Evolutionary conservation across 164 flowering plant genomes (phyloP).

Genomic region (Stephania yunnanensis): DNA sequence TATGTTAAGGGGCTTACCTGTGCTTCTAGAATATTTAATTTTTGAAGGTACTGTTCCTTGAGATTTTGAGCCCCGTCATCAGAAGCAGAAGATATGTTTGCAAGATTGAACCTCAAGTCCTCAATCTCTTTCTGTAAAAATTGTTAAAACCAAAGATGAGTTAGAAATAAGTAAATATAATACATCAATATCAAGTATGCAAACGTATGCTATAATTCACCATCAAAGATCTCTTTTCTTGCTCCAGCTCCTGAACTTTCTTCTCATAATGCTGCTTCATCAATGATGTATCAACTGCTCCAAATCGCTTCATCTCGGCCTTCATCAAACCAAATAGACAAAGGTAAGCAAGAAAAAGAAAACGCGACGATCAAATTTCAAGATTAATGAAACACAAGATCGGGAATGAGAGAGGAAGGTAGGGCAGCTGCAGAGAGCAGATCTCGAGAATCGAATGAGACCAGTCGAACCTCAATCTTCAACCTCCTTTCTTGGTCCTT

Average conservation of each 20-base stretch:
- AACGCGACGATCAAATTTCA: background rate
- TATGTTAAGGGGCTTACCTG: slow-evolving; percentile 44
- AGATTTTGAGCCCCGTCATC: slow-evolving; percentile 86
- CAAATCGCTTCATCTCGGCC: slow-evolving; percentile 95
- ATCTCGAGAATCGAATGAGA: too few relatives aligned
- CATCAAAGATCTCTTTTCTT: slow-evolving; percentile 67
- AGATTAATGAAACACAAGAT: background rate
- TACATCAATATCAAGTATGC: background rate
- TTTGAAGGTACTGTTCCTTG: slow-evolving; percentile 88
- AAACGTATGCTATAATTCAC: slow-evolving; percentile 25
- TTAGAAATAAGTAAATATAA: background rate
- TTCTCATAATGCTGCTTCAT: slow-evolving; percentile 94
- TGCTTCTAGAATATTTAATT: slow-evolving; percentile 72
- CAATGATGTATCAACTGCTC: slow-evolving; percentile 58
- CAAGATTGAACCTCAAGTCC: slow-evolving; percentile 50
- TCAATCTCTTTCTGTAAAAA: slow-evolving; percentile 85
- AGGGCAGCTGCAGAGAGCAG: too few relatives aligned
- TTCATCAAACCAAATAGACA: slow-evolving; percentile 24
- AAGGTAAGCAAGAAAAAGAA: background rate
- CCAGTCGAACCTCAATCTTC: too few relatives aligned
- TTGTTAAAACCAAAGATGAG: slow-evolving; percentile 1
- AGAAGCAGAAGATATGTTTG: slow-evolving; percentile 63
- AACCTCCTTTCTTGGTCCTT: too few relatives aligned
- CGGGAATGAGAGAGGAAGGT: too few relatives aligned
- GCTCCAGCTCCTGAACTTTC: slow-evolving; percentile 84